These are phyloP conservation scores for Rhizophlyctis rosea DNA, from an alignment of 192 early-diverging fungal genomes.

Conservation along the genomic window DNA sequence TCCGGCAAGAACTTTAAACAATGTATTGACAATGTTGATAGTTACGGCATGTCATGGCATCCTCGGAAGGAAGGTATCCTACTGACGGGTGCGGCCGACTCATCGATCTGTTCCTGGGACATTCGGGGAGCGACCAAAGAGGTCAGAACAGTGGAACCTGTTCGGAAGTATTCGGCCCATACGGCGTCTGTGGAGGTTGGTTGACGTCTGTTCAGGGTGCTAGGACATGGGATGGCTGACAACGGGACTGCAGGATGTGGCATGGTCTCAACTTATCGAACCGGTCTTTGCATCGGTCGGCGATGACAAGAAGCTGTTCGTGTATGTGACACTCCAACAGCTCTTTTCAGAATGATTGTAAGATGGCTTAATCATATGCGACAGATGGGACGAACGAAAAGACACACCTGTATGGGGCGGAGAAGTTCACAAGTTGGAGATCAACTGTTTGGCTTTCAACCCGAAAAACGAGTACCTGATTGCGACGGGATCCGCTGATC, in stretches of 20 bases:
- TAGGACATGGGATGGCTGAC: too few relatives aligned
- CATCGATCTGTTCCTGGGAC: slow-evolving; percentile 90
- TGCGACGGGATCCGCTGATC: slow-evolving; percentile 92
- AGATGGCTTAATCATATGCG: too few relatives aligned
- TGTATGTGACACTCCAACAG: slow-evolving; percentile 68
- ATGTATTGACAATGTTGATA: too few relatives aligned
- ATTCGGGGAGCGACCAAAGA: slow-evolving; percentile 77
- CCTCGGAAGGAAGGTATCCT: slow-evolving; percentile 72
- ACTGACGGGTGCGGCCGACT: slow-evolving; percentile 89
- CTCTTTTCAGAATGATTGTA: too few relatives aligned
- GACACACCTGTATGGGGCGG: slow-evolving; percentile 66
- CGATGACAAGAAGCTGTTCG: slow-evolving; percentile 87
- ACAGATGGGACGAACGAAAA: slow-evolving; percentile 91
- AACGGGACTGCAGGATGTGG: slow-evolving; percentile 74
- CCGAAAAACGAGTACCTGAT: slow-evolving; percentile 85
- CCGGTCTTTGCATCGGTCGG: slow-evolving; percentile 95
- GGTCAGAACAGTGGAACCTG: slow-evolving; percentile 69
- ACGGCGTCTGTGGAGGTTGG: slow-evolving; percentile 83
- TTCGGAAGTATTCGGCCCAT: slow-evolving; percentile 79
- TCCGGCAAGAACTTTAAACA: slow-evolving; percentile 1
- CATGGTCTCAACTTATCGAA: slow-evolving; percentile 83
- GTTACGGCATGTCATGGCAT: slow-evolving; percentile 94
- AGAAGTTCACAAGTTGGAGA: slow-evolving; percentile 83
- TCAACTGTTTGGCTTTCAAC: slow-evolving; percentile 95
- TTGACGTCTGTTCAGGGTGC: background rate